Percentiles rank a stretch among this genome's conserved stretches.
These are phyloP conservation scores for Starmerella bombi DNA, from an alignment of 805 yeast genomes.

Conservation along the genomic window DNA sequence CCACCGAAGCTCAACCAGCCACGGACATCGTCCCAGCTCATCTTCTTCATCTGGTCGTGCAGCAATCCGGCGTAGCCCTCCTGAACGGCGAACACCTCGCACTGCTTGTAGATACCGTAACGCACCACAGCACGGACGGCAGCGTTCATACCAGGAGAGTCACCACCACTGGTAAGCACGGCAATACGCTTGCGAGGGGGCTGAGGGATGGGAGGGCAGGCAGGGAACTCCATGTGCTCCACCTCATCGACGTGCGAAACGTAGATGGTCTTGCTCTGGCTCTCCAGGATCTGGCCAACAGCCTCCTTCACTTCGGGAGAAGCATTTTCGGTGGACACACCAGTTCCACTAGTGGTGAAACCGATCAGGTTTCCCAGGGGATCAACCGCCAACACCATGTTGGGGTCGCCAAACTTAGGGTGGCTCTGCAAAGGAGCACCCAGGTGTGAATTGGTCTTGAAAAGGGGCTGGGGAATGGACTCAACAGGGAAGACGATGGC, in stretches of 20 bases:
- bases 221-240: conserved; percentile 14
- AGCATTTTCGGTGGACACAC: conserved; percentile 10
- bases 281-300: conserved; percentile 1
- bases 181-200: conserved; percentile 48
- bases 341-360: conserved; percentile 37
- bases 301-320: conserved; percentile 4
- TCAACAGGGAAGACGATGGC: conserved; percentile 38
- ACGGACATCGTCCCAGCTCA: conserved; percentile 90
- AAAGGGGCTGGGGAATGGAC: conserved; percentile 28
- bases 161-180: conserved; percentile 98
- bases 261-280: conserved; percentile 4
- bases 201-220: conserved; percentile 12
- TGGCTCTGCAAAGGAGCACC: conserved; percentile 21
- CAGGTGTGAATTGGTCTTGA: conserved; percentile 33
- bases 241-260: conserved; percentile 5
- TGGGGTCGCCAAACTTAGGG: conserved; percentile 64
- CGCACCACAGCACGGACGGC: conserved; percentile 91
- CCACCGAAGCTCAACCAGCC: conserved; percentile 92
- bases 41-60: conserved; percentile 49
- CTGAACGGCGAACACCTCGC: conserved; percentile 80
- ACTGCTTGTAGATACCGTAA: conserved; percentile 72
- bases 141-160: conserved; percentile 97
- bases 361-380: conserved; percentile 78
- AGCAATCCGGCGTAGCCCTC: conserved; percentile 95
- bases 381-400: conserved; percentile 63